Evolutionary conservation across 2,329 filamentous ascomycete genomes (phyloP).

Genomic region (Arachnopeziza araneosa): DNA sequence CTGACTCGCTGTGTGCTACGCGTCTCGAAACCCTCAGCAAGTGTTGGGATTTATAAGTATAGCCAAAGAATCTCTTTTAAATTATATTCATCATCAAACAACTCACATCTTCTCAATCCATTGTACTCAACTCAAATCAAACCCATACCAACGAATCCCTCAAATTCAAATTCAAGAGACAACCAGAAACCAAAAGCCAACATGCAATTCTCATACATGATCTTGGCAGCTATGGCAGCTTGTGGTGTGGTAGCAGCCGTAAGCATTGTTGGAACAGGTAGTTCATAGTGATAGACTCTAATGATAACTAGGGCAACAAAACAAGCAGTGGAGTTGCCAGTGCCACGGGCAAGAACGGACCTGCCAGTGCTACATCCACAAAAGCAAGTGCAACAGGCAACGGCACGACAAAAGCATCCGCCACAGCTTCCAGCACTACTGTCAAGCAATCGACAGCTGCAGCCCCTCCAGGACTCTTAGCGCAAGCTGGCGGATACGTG

Average conservation of each 20-base stretch:
- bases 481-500: slow-evolving; percentile 25
- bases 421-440: slow-evolving; percentile 11
- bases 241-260: slow-evolving; percentile 7
- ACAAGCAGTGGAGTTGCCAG: not conserved
- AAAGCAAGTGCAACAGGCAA: slow-evolving; percentile 5
- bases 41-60: slow-evolving; percentile 16
- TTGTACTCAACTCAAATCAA: not conserved
- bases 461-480: slow-evolving; percentile 17
- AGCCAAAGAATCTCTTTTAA: slow-evolving; percentile 1
- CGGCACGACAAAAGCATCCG: slow-evolving; percentile 24
- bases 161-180: not conserved
- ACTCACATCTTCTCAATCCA: slow-evolving; percentile 10
- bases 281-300: not conserved
- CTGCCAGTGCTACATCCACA: not conserved
- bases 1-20: not conserved
- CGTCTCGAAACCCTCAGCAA: not conserved
- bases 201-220: slow-evolving; percentile 25
- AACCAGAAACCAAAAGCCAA: slow-evolving; percentile 7
- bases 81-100: slow-evolving; percentile 6
- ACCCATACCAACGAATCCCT: not conserved
- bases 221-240: slow-evolving; percentile 21
- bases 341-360: not conserved
- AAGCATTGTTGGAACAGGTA: not conserved
- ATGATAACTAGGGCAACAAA: not conserved
- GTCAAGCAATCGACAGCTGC: slow-evolving; percentile 14